Evolutionary conservation across 495 filamentous ascomycete genomes (phyloP).

Genomic region (Pyrenula aspistea): DNA sequence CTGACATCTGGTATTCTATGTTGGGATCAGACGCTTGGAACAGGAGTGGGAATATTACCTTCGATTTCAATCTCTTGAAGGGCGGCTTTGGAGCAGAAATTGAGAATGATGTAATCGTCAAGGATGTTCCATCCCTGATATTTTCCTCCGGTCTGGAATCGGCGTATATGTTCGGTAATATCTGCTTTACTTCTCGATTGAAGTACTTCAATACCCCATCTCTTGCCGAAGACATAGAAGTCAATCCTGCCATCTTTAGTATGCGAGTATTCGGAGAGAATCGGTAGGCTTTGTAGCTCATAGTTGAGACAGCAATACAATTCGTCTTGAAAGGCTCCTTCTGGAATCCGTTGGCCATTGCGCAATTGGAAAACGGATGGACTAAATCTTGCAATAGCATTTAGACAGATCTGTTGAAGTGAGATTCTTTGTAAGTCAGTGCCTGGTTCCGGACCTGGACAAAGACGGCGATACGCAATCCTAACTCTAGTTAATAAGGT

Average conservation of each 20-base stretch:
- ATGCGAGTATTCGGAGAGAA: not conserved
- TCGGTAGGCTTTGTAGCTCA: not conserved
- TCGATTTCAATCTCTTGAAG: not conserved
- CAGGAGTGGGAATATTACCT: not conserved
- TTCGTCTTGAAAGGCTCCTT: not conserved
- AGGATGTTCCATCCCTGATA: not conserved
- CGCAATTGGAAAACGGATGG: not conserved
- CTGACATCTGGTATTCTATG: not conserved
- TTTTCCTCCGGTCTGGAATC: not conserved
- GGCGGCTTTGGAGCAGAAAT: not conserved
- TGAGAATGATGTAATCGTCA: constrained; percentile 1
- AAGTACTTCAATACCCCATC: not conserved
- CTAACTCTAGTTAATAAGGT: not conserved
- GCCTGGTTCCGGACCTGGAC: not conserved
- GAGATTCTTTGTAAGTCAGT: not conserved
- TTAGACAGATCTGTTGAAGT: not conserved
- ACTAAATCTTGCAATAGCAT: not conserved
- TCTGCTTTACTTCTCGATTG: not conserved
- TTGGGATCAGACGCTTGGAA: too few relatives aligned
- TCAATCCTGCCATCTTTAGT: not conserved
- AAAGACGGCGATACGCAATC: not conserved
- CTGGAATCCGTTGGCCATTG: not conserved
- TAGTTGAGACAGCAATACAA: not conserved
- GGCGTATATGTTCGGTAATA: not conserved
- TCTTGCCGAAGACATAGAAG: not conserved